phyloP scores from a whole-genome alignment of 306 rosid genomes.

The Glycine latifolia region DNA sequence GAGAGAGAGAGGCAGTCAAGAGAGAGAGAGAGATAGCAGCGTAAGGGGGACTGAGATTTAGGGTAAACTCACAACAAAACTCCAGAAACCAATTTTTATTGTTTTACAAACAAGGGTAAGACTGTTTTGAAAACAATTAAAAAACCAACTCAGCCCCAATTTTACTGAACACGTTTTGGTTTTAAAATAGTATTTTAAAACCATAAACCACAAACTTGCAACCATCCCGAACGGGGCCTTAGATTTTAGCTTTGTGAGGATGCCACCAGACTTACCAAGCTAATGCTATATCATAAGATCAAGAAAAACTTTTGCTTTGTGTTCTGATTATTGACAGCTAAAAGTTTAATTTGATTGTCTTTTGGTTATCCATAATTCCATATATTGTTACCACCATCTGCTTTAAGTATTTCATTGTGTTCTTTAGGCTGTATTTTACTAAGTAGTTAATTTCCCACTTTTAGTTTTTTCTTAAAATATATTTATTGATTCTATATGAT shows the following conservation, averaged over 20 bases:
- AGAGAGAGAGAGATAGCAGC: no score
- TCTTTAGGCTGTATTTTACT: constrained; percentile 27
- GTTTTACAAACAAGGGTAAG: no score
- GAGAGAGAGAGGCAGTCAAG: no score
- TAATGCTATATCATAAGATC: background rate
- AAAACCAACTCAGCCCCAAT: no score
- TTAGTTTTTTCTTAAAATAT: constrained; percentile 8
- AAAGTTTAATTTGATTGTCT: constrained; percentile 16
- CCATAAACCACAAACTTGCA: no score
- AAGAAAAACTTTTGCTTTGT: background rate
- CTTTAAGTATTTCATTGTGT: constrained; percentile 38
- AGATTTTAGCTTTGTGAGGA: constrained; percentile 19
- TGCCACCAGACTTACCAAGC: constrained; percentile 28
- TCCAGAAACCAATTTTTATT: no score
- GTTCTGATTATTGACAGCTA: constrained; percentile 24
- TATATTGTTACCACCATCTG: constrained; percentile 36
- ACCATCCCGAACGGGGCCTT: background rate
- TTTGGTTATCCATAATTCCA: constrained; percentile 7
- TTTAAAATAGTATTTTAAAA: no score
- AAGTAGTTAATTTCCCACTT: constrained; percentile 18
- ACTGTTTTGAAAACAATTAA: no score
- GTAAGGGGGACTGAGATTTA: no score
- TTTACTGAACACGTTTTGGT: no score
- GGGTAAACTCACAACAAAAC: no score
- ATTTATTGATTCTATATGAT: constrained; percentile 40